A percentile compares a stretch with the other conserved stretches of the same genome.
Conservation (phyloP, 2,329 filamentous ascomycete species). For the Aspergillus pseudoviridinutans region DNA sequence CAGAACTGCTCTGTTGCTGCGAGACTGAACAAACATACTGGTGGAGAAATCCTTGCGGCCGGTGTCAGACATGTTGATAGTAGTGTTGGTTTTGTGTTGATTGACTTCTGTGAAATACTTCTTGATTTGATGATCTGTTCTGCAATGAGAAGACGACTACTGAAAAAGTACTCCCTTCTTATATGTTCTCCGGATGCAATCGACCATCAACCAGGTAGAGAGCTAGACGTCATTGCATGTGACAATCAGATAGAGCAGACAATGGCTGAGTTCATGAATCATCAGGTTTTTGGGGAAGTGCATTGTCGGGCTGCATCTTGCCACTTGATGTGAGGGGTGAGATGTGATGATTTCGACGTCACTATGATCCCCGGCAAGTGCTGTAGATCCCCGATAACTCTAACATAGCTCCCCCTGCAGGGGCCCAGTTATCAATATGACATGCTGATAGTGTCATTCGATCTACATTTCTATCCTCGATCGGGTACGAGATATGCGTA, state of each 20-base stretch:
- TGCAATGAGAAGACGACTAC: neutral
- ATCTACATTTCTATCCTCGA: neutral
- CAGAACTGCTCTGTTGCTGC: conserved; percentile 19
- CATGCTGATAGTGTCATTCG: neutral
- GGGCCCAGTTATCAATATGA: too few species aligned
- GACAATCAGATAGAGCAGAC: neutral
- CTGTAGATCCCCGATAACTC: neutral
- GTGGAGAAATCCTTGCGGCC: conserved; percentile 59
- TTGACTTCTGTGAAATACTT: neutral
- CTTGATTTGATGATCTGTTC: neutral
- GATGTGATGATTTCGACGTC: neutral
- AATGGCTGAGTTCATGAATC: neutral
- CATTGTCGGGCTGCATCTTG: neutral
- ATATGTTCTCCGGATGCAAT: neutral
- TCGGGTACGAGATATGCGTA: neutral
- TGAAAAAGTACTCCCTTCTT: neutral
- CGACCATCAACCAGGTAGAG: neutral
- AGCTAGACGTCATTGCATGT: neutral
- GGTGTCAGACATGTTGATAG: conserved; percentile 56
- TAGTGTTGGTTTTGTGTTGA: neutral
- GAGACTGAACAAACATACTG: conserved; percentile 33
- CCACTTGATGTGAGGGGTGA: neutral
- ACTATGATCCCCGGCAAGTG: neutral
- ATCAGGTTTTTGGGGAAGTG: neutral
- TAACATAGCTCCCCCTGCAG: neutral